Base-by-base conservation (phyloP, 306 rosid species). In the Trifolium pratense region DNA sequence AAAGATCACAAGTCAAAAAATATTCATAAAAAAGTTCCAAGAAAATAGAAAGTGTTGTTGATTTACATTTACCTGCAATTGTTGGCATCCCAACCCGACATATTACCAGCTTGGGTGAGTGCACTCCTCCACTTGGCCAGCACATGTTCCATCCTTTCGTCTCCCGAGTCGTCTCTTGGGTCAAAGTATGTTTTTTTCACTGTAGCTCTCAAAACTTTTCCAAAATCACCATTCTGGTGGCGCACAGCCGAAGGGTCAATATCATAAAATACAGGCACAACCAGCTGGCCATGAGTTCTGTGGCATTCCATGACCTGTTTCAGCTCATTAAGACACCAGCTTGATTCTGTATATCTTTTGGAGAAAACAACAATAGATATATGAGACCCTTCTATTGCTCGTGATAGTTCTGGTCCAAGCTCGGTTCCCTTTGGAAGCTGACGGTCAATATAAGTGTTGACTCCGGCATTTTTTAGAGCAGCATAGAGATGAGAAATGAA, bases 241-340 rank as follows among this genome's bases (percentile, higher is more conserved):
- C 81, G 51, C 2, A 80, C 42, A 1, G 7, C 60, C 0, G 60
- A 23, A 0, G 78, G 78, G 0, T 64, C 25, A 6, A 76, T 17
- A 0, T 37, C 1, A 32, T 76, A 56, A 32, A 70, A 81, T 46
- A 81, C 3, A 0, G 81, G 78, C 0, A 81, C 0, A 71, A 81
- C 75, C 4, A 26, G 2, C 12, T 39, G 78, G 0, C 17, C 71
- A n/a, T 0, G 0, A 12, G 3, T 4, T 71, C 6, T 7, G 5
- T 2, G 66, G 31, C 75, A 66, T n/a, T 66, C 15, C 4, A 76
- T 37, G 4, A 76, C 48, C 29, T 71, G 5, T 0, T 0, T 42
- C 14, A 71, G 66, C 1, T 81, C 75, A 3, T 9, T 1, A 1
- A 81, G 78, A 71, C 78, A 81, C 81, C 81, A 81, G 0, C 14